Conservation (phyloP, 75 land plant genomes). For the Sequoia sempervirens region DNA sequence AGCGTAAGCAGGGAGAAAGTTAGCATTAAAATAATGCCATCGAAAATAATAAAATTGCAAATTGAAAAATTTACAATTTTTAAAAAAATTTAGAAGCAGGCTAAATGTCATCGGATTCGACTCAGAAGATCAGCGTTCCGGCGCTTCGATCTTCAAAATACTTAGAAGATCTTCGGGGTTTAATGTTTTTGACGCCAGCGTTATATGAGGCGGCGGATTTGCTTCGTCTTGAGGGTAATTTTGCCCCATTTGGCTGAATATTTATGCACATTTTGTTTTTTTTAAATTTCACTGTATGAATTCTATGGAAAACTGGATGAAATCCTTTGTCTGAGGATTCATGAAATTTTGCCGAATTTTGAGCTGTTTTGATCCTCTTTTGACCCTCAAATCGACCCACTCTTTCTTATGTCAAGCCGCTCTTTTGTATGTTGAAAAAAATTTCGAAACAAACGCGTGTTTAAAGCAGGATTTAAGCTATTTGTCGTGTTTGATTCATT, state of each 20-base stretch:
- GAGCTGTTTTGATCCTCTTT: background rate
- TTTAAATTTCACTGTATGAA: background rate
- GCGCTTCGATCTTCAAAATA: background rate
- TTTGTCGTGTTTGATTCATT: background rate
- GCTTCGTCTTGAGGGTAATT: conserved; percentile 5
- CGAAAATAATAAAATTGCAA: background rate
- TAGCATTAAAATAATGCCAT: too few species aligned
- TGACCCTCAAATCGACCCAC: background rate
- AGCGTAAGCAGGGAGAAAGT: background rate
- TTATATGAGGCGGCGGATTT: background rate
- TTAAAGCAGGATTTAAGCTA: background rate
- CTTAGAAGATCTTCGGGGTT: background rate
- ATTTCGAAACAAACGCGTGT: background rate
- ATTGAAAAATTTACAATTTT: background rate
- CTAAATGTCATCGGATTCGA: background rate
- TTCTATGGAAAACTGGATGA: background rate
- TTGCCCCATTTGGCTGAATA: background rate
- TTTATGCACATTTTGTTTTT: background rate
- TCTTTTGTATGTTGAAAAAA: background rate
- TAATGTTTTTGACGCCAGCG: background rate
- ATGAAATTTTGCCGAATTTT: background rate
- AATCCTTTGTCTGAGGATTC: background rate
- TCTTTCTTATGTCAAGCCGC: background rate
- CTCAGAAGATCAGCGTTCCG: background rate
- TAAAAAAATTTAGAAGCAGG: background rate